phyloP scores from a whole-genome alignment of 2,329 filamentous ascomycete genomes.

The Scedosporium aurantiacum region DNA sequence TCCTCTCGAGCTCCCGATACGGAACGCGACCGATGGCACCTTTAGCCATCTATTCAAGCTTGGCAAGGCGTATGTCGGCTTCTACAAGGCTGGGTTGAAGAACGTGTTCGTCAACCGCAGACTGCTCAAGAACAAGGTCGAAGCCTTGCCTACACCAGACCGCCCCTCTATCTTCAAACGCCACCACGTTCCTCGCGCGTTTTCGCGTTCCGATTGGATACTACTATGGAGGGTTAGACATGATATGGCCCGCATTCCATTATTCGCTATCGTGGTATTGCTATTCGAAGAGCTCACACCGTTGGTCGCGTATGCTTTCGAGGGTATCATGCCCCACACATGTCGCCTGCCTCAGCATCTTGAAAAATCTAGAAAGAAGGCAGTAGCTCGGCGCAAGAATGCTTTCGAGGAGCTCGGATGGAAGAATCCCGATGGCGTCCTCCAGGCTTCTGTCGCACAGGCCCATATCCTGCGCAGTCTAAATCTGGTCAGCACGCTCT shows the following conservation, averaged over 20 bases:
- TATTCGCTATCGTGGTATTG: constrained; percentile 65
- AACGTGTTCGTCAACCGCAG: constrained; percentile 59
- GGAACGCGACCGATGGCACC: constrained; percentile 31
- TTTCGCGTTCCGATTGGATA: constrained; percentile 58
- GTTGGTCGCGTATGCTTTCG: constrained; percentile 61
- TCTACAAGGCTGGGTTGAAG: constrained; percentile 80
- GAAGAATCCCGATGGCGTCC: constrained; percentile 22
- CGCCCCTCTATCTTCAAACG: constrained; percentile 28
- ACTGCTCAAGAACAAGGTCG: constrained; percentile 33
- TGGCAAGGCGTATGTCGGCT: constrained; percentile 66
- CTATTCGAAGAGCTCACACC: constrained; percentile 82
- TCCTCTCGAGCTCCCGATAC: constrained; percentile 50
- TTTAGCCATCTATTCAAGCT: constrained; percentile 41
- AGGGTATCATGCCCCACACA: constrained; percentile 61
- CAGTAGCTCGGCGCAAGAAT: constrained; percentile 28
- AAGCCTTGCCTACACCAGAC: constrained; percentile 41
- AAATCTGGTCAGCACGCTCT: constrained; percentile 33
- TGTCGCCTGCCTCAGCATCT: constrained; percentile 74
- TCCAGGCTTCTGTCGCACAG: constrained; percentile 15
- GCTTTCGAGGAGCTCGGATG: constrained; percentile 34
- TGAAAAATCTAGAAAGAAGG: constrained; percentile 23
- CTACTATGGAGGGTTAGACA: constrained; percentile 55
- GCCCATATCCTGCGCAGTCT: constrained; percentile 31
- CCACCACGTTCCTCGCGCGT: constrained; percentile 20
- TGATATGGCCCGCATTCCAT: constrained; percentile 66